Conservation (phyloP, 345 rosid genomes). For the Eucalyptus regnans region DNA sequence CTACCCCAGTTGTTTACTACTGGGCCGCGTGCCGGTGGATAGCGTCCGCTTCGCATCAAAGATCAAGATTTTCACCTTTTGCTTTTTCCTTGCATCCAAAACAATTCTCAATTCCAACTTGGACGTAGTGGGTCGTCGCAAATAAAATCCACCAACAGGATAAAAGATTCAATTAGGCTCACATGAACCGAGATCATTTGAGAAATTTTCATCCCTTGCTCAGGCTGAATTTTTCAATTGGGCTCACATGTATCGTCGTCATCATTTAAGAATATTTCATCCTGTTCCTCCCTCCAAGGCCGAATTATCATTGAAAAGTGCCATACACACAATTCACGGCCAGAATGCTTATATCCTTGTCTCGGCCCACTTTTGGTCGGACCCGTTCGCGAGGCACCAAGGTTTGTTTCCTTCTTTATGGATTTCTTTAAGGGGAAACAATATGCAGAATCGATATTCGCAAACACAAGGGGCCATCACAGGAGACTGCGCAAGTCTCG, state of each 20-base stretch:
- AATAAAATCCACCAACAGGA: background rate
- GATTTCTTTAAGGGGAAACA: background rate
- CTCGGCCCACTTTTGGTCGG: background rate
- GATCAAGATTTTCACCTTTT: background rate
- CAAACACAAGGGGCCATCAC: background rate
- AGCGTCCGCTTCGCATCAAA: background rate
- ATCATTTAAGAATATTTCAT: background rate
- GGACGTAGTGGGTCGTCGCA: background rate
- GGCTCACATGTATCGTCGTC: background rate
- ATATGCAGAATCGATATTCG: background rate
- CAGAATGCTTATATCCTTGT: background rate
- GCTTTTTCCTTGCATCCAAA: background rate
- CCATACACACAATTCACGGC: background rate
- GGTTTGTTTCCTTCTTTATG: background rate
- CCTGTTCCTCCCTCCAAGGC: background rate
- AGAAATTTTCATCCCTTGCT: background rate
- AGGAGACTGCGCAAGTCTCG: background rate
- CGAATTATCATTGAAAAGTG: background rate
- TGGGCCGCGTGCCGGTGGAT: background rate
- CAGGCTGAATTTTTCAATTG: background rate
- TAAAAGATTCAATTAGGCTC: background rate
- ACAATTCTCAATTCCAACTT: background rate
- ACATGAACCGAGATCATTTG: background rate
- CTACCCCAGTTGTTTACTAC: background rate
- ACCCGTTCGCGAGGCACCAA: background rate